Percentiles rank a stretch among this genome's conserved stretches.
phyloP scores from a whole-genome alignment of 495 filamentous ascomycete genomes.

The Talaromyces liani region DNA sequence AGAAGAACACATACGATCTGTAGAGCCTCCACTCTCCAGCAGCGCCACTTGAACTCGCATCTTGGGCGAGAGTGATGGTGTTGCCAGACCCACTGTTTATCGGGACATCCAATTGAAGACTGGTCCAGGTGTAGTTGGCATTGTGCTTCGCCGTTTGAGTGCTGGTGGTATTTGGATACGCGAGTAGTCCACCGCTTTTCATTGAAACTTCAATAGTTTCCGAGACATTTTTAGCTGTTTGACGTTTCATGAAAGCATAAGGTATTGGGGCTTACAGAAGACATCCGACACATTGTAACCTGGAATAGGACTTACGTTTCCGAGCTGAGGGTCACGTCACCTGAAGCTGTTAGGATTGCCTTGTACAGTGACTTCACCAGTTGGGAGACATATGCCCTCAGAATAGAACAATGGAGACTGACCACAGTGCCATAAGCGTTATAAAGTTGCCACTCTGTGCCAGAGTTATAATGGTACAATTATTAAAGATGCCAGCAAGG shows the following conservation, averaged over 20 bases:
- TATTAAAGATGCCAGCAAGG: background rate
- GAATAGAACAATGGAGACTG: background rate
- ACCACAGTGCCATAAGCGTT: background rate
- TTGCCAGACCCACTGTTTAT: background rate
- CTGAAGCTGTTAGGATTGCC: background rate
- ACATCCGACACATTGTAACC: background rate
- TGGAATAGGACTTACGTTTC: background rate
- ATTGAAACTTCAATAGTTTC: background rate
- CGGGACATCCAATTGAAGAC: background rate
- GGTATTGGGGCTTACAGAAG: background rate
- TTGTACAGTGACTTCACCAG: background rate
- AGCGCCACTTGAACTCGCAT: background rate
- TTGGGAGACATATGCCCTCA: background rate
- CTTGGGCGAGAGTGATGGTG: background rate
- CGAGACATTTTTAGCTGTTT: background rate
- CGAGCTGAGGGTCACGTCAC: background rate
- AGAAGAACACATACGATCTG: background rate
- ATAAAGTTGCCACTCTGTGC: background rate
- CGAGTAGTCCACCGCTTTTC: background rate
- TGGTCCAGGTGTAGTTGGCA: background rate
- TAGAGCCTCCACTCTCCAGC: background rate
- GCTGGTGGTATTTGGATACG: background rate
- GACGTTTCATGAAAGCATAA: background rate
- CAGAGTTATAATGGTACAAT: background rate
- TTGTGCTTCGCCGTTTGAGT: background rate